phyloP scores from a whole-genome alignment of 495 filamentous ascomycete species.

The Cryomyces minteri region DNA sequence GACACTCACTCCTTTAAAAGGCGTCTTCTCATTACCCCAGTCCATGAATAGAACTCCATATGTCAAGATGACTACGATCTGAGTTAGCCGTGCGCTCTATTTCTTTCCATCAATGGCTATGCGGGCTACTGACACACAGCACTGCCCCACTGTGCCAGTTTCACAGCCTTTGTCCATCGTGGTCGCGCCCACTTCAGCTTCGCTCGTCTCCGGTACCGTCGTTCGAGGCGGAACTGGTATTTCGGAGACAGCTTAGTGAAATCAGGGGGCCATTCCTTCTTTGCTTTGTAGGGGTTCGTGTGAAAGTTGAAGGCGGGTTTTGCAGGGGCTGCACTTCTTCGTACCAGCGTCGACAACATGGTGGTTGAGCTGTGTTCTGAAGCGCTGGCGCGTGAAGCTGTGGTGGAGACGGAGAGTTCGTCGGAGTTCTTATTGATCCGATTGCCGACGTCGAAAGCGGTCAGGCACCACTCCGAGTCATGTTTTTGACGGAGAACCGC shows the following conservation, averaged over 20 bases:
- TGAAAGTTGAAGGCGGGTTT: conserved; percentile 12
- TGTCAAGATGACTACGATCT: conserved; percentile 37
- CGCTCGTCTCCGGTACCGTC: conserved; percentile 27
- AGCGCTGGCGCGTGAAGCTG: too few species aligned
- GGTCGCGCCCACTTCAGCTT: conserved; percentile 58
- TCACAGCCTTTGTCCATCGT: conserved; percentile 51
- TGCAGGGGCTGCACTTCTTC: conserved; percentile 13
- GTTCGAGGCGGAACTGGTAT: conserved; percentile 75
- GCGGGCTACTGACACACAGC: conserved; percentile 36
- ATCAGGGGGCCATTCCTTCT: conserved; percentile 84
- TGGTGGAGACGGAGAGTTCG: too few species aligned
- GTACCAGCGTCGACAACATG: conserved; percentile 28
- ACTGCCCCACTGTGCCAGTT: conserved; percentile 47
- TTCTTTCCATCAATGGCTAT: neutral
- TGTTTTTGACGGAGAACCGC: too few species aligned
- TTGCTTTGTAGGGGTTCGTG: conserved; percentile 51
- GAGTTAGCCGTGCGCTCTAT: neutral
- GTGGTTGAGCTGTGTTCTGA: neutral
- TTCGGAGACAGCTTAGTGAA: conserved; percentile 60
- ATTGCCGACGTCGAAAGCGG: too few species aligned
- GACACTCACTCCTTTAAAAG: conserved; percentile 38
- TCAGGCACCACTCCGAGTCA: too few species aligned
- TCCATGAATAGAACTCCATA: conserved; percentile 69
- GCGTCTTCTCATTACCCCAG: conserved; percentile 40
- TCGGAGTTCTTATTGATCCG: too few species aligned